Percentiles rank a stretch among this genome's conserved stretches.
Evolutionary conservation across 129 eudicot species (phyloP).

Genomic region (carrot (Daucus carota)): DH1_v3.0 NC_030385.2:34584501-34585000

Average conservation of each 20-base stretch:
- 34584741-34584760: conserved; percentile 86
- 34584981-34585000: conserved; percentile 69
- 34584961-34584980: conserved; percentile 86
- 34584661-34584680: conserved; percentile 11
- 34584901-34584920: not conserved
- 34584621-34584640: not conserved
- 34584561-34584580: conserved; percentile 68
- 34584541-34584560: conserved; percentile 72
- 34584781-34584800: conserved; percentile 80
- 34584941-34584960: conserved; percentile 94
- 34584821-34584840: not conserved
- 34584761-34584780: conserved; percentile 60
- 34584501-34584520: conserved; percentile 92
- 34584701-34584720: conserved; percentile 63
- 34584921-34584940: not conserved
- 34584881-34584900: not conserved
- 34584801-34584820: conserved; percentile 32
- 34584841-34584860: no score
- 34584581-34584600: conserved; percentile 83
- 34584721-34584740: conserved; percentile 90
- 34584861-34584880: not conserved
- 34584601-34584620: conserved; percentile 24
- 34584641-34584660: not conserved
- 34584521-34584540: conserved; percentile 62
- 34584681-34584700: conserved; percentile 48